Evolutionary conservation across 805 yeast genomes (phyloP).

Genomic region (Pichia californica): DNA sequence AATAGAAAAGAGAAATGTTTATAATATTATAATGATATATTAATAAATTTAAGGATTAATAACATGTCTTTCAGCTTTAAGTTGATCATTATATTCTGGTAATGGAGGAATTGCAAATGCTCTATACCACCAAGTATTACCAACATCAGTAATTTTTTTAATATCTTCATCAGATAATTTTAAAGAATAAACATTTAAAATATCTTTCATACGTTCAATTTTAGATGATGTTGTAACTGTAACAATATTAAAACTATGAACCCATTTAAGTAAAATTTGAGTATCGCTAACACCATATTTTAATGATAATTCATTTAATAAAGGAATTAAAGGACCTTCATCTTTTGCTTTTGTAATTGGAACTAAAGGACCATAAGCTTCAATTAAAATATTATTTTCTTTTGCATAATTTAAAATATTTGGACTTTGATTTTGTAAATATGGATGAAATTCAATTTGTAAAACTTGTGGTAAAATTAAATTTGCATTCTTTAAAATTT

Average conservation of each 20-base stretch:
- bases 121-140: conserved; percentile 22
- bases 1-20: too few species aligned
- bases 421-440: conserved; percentile 53
- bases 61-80: conserved; percentile 15
- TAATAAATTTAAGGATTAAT: neutral
- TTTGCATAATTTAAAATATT: conserved; percentile 37
- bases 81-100: conserved; percentile 15
- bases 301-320: conserved; percentile 26
- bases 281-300: conserved; percentile 34
- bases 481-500: conserved; percentile 34
- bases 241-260: conserved; percentile 34
- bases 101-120: conserved; percentile 18
- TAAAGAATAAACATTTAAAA: conserved; percentile 31
- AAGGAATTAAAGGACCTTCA: conserved; percentile 27
- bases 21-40: too few species aligned
- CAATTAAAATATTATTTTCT: conserved; percentile 31
- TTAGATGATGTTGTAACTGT: conserved; percentile 43
- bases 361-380: conserved; percentile 42
- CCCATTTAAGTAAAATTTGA: conserved; percentile 42
- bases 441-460: conserved; percentile 63
- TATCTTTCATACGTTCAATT: conserved; percentile 33
- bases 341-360: conserved; percentile 33
- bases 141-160: conserved; percentile 20
- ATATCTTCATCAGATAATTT: conserved; percentile 28
- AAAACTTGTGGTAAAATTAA: conserved; percentile 47